phyloP scores from a whole-genome alignment of 2,329 filamentous ascomycete genomes.

The Mycosphaerella sp. region DNA sequence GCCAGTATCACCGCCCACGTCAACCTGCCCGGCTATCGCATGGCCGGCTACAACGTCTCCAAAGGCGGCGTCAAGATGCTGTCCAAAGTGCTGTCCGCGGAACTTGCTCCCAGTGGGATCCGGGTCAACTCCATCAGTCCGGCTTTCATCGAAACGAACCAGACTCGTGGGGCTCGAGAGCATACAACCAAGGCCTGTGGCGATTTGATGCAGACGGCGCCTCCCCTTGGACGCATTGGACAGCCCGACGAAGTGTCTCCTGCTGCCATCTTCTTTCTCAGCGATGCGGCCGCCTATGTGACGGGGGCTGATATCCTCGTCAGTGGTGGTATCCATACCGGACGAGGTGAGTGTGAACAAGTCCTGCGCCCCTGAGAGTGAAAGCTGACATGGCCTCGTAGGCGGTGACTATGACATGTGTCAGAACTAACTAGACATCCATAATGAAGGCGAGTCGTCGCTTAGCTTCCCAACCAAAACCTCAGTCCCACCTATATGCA shows the following conservation, averaged over 20 bases:
- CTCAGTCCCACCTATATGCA: too few species aligned
- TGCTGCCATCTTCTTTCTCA: constrained; percentile 39
- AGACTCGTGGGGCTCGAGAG: constrained; percentile 22
- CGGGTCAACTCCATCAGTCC: constrained; percentile 28
- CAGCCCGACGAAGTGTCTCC: constrained; percentile 26
- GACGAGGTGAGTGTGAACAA: constrained; percentile 13
- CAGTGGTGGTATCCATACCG: constrained; percentile 27
- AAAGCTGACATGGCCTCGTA: neutral
- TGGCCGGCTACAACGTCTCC: constrained; percentile 33
- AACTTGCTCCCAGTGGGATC: constrained; percentile 32
- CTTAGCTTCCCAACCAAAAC: too few species aligned
- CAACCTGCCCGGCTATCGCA: constrained; percentile 31
- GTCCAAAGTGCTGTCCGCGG: constrained; percentile 31
- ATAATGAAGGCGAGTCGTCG: too few species aligned
- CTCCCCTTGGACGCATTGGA: constrained; percentile 22
- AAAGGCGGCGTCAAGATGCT: constrained; percentile 28
- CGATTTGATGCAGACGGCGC: constrained; percentile 24
- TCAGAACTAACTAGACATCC: constrained; percentile 2
- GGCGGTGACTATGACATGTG: constrained; percentile 12
- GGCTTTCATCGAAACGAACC: constrained; percentile 26
- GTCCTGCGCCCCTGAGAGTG: neutral
- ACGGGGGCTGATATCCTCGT: constrained; percentile 36
- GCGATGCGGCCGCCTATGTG: constrained; percentile 40
- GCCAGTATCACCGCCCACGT: constrained; percentile 34
- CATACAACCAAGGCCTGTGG: constrained; percentile 19